Evolutionary conservation across 768 basidiomycete genomes (phyloP).

Genomic region (Macrolepiota albuminosa): DNA sequence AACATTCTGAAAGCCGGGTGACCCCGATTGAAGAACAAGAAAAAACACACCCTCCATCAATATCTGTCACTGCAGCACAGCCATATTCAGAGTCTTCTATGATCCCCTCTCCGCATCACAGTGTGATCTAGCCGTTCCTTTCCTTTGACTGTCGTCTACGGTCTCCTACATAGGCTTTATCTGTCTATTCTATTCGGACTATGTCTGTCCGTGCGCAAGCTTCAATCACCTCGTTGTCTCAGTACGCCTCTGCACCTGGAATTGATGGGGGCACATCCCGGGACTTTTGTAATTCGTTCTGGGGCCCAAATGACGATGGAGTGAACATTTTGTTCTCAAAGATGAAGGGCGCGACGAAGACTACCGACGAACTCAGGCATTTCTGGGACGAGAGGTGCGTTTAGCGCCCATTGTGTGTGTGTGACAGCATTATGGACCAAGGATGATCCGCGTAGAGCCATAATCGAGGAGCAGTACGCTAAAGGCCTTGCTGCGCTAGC

Average conservation of each 20-base stretch:
- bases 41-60: conserved; percentile 9
- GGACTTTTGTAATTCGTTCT: conserved; percentile 97
- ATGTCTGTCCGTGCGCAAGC: conserved; percentile 68
- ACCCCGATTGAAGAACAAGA: background rate
- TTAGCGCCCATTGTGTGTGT: background rate
- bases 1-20: background rate
- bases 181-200: background rate
- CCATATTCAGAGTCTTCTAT: conserved; percentile 9
- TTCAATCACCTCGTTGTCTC: conserved; percentile 68
- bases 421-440: background rate
- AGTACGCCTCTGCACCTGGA: conserved; percentile 49
- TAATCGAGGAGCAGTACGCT: conserved; percentile 94
- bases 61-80: conserved; percentile 15
- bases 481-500: conserved; percentile 76
- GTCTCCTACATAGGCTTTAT: background rate
- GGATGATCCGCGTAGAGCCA: conserved; percentile 44
- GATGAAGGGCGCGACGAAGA: conserved; percentile 80
- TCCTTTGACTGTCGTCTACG: background rate
- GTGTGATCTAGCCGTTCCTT: conserved; percentile 1
- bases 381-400: conserved; percentile 94
- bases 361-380: conserved; percentile 80
- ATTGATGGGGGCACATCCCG: conserved; percentile 32
- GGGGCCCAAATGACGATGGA: conserved; percentile 83
- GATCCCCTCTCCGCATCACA: background rate
- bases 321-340: conserved; percentile 86